Percentiles rank a stretch among this genome's conserved stretches.
phyloP scores from a whole-genome alignment of 805 yeast genomes.

The Suhomyces xylopsoci region DNA sequence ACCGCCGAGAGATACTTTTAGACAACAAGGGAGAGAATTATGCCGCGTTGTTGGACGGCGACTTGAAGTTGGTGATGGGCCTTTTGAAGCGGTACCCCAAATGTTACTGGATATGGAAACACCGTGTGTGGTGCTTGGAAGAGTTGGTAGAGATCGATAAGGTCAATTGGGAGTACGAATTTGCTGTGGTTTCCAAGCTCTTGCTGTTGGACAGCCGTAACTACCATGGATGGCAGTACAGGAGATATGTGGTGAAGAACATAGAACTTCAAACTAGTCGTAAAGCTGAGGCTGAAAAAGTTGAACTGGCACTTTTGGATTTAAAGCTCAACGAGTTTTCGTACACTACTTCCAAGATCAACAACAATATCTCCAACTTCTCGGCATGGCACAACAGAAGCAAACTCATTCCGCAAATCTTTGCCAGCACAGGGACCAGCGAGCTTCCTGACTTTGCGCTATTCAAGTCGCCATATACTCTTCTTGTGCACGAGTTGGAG shows the following conservation, averaged over 20 bases:
- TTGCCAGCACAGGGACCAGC: conserved; percentile 13
- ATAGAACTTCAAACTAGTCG: conserved; percentile 20
- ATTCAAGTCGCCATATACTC: conserved; percentile 28
- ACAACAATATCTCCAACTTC: conserved; percentile 82
- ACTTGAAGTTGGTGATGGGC: conserved; percentile 56
- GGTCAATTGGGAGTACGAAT: conserved; percentile 69
- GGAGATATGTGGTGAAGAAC: conserved; percentile 63
- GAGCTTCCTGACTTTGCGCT: conserved; percentile 4
- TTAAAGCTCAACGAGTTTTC: conserved; percentile 55
- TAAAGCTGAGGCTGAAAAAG: neutral
- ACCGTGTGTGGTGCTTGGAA: conserved; percentile 74
- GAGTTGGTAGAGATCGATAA: conserved; percentile 41
- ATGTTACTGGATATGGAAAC: conserved; percentile 97
- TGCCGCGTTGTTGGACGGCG: conserved; percentile 44
- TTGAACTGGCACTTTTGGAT: conserved; percentile 15
- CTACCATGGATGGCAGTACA: conserved; percentile 94
- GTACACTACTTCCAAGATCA: conserved; percentile 76
- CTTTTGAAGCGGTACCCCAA: conserved; percentile 72
- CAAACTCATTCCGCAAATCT: conserved; percentile 57
- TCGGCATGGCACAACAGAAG: conserved; percentile 95
- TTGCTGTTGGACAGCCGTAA: conserved; percentile 76
- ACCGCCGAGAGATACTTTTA: conserved; percentile 66
- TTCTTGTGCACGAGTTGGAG: conserved; percentile 57
- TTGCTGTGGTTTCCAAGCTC: conserved; percentile 65
- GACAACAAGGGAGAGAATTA: conserved; percentile 12